These are phyloP conservation scores for Orbilia ellipsospora DNA, from an alignment of 2,329 filamentous ascomycete species.

Conservation along the genomic window DNA sequence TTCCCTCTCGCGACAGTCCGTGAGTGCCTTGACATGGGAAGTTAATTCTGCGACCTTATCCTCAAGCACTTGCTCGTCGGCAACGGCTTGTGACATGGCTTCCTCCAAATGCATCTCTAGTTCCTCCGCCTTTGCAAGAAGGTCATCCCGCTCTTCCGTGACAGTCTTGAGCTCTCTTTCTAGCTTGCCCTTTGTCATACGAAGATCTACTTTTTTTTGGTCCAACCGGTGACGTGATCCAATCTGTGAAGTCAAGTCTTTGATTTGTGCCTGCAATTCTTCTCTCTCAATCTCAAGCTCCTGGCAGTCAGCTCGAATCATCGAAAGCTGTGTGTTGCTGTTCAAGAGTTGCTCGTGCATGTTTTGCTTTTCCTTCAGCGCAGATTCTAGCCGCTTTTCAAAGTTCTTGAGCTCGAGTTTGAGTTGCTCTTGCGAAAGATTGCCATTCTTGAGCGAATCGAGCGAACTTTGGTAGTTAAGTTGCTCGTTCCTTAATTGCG, in stretches of 20 bases:
- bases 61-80: slow-evolving; percentile 73
- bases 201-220: slow-evolving; percentile 75
- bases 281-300: slow-evolving; percentile 74
- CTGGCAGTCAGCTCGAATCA: slow-evolving; percentile 69
- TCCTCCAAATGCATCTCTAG: slow-evolving; percentile 74
- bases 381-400: slow-evolving; percentile 69
- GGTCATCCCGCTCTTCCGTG: slow-evolving; percentile 71
- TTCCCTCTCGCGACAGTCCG: slow-evolving; percentile 68
- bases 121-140: slow-evolving; percentile 69
- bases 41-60: slow-evolving; percentile 69
- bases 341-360: slow-evolving; percentile 73
- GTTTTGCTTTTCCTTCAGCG: slow-evolving; percentile 71
- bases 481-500: slow-evolving; percentile 54
- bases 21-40: slow-evolving; percentile 63
- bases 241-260: slow-evolving; percentile 66
- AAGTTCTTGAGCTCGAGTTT: slow-evolving; percentile 71
- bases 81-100: slow-evolving; percentile 73
- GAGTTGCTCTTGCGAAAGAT: slow-evolving; percentile 67
- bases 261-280: slow-evolving; percentile 72
- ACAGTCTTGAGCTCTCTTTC: slow-evolving; percentile 75
- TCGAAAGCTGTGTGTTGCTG: slow-evolving; percentile 71
- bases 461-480: slow-evolving; percentile 49
- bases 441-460: slow-evolving; percentile 59
- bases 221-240: slow-evolving; percentile 71
- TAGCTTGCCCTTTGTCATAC: slow-evolving; percentile 74